Percentiles rank a stretch among this genome's conserved stretches.
Conservation (phyloP, 2,329 filamentous ascomycete genomes). For the Neofusicoccum umdonicola region DNA sequence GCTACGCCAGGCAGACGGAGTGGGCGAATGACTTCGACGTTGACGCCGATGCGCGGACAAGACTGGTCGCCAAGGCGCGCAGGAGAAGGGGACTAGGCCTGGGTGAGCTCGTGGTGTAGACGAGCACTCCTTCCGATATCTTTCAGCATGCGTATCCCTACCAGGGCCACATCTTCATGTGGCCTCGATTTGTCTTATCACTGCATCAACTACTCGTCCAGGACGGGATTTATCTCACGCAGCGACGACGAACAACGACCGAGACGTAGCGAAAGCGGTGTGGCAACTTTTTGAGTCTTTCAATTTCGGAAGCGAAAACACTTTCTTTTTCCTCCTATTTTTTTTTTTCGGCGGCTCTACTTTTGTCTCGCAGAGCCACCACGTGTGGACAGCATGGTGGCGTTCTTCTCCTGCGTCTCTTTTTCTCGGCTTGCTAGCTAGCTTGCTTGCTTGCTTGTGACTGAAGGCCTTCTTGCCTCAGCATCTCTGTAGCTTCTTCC, state of each 20-base stretch:
- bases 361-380: slow-evolving; percentile 2
- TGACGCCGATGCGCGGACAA: slow-evolving; percentile 1
- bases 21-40: not conserved
- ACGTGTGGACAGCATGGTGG: slow-evolving; percentile 4
- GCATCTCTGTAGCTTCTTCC: too few relatives aligned
- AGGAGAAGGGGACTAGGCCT: slow-evolving; percentile 8
- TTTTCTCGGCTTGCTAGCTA: not conserved
- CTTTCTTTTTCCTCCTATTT: not conserved
- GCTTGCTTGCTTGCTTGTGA: too few relatives aligned
- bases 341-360: not conserved
- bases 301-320: not conserved
- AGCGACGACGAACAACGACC: slow-evolving; percentile 7
- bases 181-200: not conserved
- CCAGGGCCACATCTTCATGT: not conserved
- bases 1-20: not conserved
- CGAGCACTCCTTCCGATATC: not conserved
- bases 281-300: not conserved
- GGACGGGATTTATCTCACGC: not conserved
- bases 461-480: too few relatives aligned
- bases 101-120: slow-evolving; percentile 11
- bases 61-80: not conserved
- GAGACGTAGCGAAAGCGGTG: slow-evolving; percentile 10
- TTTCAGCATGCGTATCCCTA: not conserved
- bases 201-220: not conserved
- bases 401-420: not conserved